Evolutionary conservation across 31 red algal genomes (phyloP).

Genomic region (Endocladia muricata): DNA sequence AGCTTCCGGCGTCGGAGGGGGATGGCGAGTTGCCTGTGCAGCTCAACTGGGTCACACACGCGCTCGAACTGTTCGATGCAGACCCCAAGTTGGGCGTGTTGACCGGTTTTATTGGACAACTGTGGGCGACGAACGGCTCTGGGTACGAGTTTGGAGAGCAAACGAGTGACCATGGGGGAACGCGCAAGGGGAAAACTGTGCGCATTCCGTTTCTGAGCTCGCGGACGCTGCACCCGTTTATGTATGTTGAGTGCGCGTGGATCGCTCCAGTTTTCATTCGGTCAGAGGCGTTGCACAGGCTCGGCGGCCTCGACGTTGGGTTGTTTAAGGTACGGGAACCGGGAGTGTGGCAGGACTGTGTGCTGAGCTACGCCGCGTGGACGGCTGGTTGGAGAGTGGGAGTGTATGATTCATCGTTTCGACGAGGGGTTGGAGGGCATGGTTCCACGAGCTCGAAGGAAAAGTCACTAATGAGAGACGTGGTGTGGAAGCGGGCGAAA

Average conservation of each 20-base stretch:
- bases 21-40: conserved; percentile 17
- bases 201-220: conserved; percentile 64
- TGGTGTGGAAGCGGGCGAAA: conserved; percentile 61
- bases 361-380: conserved; percentile 77
- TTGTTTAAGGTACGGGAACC: conserved; percentile 60
- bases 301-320: conserved; percentile 63
- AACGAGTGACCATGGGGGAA: conserved; percentile 68
- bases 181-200: conserved; percentile 64
- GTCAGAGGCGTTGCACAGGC: conserved; percentile 48
- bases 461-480: conserved; percentile 47
- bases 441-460: conserved; percentile 54
- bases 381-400: conserved; percentile 70
- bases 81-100: conserved; percentile 69
- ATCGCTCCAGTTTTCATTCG: conserved; percentile 78
- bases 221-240: conserved; percentile 65
- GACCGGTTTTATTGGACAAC: conserved; percentile 73
- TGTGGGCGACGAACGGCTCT: conserved; percentile 61
- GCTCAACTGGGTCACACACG: conserved; percentile 62
- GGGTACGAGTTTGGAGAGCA: conserved; percentile 86
- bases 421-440: conserved; percentile 75
- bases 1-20: not conserved
- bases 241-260: conserved; percentile 89
- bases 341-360: conserved; percentile 89
- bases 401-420: conserved; percentile 66
- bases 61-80: conserved; percentile 70